A percentile compares a stretch with the other conserved stretches of the same genome.
Conservation (phyloP, 2,329 filamentous ascomycete genomes). For the Pyrenophora tritici-repentis region DNA sequence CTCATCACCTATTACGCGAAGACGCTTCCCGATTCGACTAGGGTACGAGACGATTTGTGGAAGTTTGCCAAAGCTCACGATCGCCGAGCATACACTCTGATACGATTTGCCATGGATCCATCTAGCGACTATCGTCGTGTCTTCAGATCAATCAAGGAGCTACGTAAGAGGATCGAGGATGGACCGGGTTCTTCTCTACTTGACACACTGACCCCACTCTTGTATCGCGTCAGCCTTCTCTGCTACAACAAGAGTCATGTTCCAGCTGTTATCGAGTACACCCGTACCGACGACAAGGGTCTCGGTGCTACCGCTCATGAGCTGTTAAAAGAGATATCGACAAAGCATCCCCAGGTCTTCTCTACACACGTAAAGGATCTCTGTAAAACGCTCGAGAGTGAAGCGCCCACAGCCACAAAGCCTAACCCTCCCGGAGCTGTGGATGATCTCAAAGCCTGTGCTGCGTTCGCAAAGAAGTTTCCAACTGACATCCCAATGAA, state of each 20-base stretch:
- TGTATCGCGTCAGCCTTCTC: constrained; percentile 82
- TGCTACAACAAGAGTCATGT: constrained; percentile 96
- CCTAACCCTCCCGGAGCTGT: constrained; percentile 76
- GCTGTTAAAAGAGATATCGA: constrained; percentile 88
- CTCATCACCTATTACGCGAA: constrained; percentile 74
- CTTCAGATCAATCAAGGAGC: constrained; percentile 85
- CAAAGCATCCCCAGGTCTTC: constrained; percentile 85
- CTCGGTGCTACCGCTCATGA: constrained; percentile 82
- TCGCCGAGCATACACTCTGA: constrained; percentile 84
- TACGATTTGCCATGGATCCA: constrained; percentile 81
- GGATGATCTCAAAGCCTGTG: constrained; percentile 90
- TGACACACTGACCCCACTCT: constrained; percentile 78
- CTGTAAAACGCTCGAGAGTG: constrained; percentile 81
- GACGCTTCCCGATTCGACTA: constrained; percentile 74
- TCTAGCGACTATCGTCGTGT: constrained; percentile 93
- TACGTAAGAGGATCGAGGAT: constrained; percentile 78
- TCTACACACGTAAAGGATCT: constrained; percentile 91
- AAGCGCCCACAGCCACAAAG: constrained; percentile 72
- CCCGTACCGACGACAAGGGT: constrained; percentile 79
- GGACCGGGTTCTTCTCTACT: constrained; percentile 67
- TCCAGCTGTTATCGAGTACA: constrained; percentile 84
- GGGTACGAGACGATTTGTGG: constrained; percentile 76
- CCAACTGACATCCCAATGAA: constrained; percentile 75
- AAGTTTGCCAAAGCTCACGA: constrained; percentile 93
- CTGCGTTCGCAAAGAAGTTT: constrained; percentile 86